These are phyloP conservation scores for Penicillium psychrosexuale DNA, from an alignment of 2,329 filamentous ascomycete genomes.

Conservation along the genomic window DNA sequence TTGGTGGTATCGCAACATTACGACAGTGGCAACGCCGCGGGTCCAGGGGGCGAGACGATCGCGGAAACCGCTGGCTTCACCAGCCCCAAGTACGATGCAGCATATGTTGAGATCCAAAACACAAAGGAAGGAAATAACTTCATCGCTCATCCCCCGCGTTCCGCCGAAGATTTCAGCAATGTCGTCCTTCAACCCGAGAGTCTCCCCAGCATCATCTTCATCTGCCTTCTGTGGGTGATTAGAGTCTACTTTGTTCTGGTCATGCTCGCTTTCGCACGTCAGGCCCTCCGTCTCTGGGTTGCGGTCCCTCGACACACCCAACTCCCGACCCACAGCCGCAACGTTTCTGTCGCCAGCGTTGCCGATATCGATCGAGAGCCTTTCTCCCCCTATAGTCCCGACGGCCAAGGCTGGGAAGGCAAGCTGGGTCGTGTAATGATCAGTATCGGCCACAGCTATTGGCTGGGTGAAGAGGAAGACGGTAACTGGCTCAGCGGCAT, in stretches of 20 bases:
- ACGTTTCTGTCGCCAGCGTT: slow-evolving; percentile 47
- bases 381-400: slow-evolving; percentile 66
- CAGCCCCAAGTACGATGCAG: slow-evolving; percentile 59
- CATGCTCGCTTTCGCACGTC: slow-evolving; percentile 76
- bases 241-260: slow-evolving; percentile 81
- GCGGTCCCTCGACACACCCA: slow-evolving; percentile 41
- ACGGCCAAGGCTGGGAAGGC: slow-evolving; percentile 76
- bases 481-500: slow-evolving; percentile 66
- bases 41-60: slow-evolving; percentile 56
- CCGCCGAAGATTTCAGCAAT: slow-evolving; percentile 55
- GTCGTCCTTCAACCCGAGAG: slow-evolving; percentile 64
- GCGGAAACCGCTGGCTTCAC: slow-evolving; percentile 64
- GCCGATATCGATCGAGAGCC: slow-evolving; percentile 57
- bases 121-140: slow-evolving; percentile 44
- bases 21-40: slow-evolving; percentile 43
- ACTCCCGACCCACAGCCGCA: slow-evolving; percentile 42
- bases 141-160: slow-evolving; percentile 47
- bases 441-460: slow-evolving; percentile 69
- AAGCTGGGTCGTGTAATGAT: slow-evolving; percentile 77
- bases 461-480: slow-evolving; percentile 65
- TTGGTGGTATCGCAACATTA: slow-evolving; percentile 63
- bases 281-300: slow-evolving; percentile 64
- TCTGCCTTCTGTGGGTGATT: slow-evolving; percentile 69
- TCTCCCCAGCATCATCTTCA: slow-evolving; percentile 73
- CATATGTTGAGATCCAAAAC: slow-evolving; percentile 52